Evolutionary conservation across 495 filamentous ascomycete genomes (phyloP), one percentile per base, ranked within the genome.

Genomic region (Penicillium turbatum): DNA sequence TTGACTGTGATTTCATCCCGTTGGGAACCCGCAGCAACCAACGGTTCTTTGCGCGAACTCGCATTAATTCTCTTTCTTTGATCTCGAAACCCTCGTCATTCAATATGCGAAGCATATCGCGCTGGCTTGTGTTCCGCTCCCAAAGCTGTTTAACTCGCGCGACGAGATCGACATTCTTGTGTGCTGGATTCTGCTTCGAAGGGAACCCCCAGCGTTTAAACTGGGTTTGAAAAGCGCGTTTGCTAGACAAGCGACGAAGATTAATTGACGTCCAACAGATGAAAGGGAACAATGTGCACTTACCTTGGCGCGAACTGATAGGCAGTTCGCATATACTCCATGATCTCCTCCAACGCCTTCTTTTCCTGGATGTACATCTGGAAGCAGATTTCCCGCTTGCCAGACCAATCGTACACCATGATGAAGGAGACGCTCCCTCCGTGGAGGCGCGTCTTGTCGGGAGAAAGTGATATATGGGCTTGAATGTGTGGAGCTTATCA

Each of bases 171-270:
- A 73, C 67, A 61, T 88, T 86, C 61, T 85, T 86, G 65, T 86
- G 84, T 5, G 81, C 81, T 9, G 82, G 84, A 56, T 82, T 85
- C 55, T 84, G 81, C 65, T 87, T 89, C 53, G 75, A 80, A 3
- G 89, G 88, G 54, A 92, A 93, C 0, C 79, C 77, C 89, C 89
- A 93, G 66, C 82, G 75, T 60, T 82, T 86, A 70, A 89, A 89
- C 53, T 88, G 85, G 10, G 75, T 79, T 63, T 90, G 86, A 57
- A 82, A 88, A 24, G 84, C 82, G 34, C 86, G 84, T 67, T 87
- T 89, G 64, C 86, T 90, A 64, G 29, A 49, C 26, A 17, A 36
- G 12, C 12, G 24, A 55, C 5, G n/a, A 40, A 3, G 34, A 48
- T 53, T 21, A 32, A 42, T 51, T 27, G 17, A 19, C 43, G 4